A percentile compares a stretch with the other conserved stretches of the same genome.
Conservation (phyloP, 306 rosid species). For the Parietaria judaica region DNA sequence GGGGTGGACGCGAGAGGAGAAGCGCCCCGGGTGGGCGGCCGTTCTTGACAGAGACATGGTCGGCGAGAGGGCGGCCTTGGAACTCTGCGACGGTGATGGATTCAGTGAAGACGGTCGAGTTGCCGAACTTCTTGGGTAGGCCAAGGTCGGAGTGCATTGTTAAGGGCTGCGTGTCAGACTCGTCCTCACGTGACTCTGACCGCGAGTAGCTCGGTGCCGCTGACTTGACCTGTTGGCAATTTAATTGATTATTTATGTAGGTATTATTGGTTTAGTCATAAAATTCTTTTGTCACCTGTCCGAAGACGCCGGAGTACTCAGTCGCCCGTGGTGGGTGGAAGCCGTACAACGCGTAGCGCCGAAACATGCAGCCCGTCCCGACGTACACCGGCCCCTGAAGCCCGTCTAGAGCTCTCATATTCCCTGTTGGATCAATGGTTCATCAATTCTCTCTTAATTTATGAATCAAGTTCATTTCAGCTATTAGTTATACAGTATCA, state of each 20-base stretch:
- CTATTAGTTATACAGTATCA: too few species aligned
- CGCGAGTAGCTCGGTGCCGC: conserved; percentile 30
- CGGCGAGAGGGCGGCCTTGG: conserved; percentile 78
- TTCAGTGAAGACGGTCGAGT: conserved; percentile 50
- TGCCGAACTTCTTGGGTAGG: conserved; percentile 69
- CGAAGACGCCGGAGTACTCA: conserved; percentile 64
- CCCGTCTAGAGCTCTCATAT: conserved; percentile 86
- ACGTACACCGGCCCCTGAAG: conserved; percentile 88
- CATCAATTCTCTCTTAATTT: too few species aligned
- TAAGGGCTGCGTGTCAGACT: conserved; percentile 45
- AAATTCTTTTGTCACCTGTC: conserved; percentile 16
- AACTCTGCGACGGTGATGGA: conserved; percentile 61
- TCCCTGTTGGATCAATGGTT: conserved; percentile 29
- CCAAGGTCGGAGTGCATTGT: conserved; percentile 42
- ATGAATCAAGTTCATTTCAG: too few species aligned
- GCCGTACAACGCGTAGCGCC: conserved; percentile 76
- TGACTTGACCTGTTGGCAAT: conserved; percentile 19
- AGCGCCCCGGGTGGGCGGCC: conserved; percentile 79
- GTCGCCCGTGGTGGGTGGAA: conserved; percentile 77
- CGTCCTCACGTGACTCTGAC: conserved; percentile 28
- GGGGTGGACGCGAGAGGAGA: conserved; percentile 53
- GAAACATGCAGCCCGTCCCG: conserved; percentile 85
- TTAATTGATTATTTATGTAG: too few species aligned
- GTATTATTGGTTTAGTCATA: too few species aligned
- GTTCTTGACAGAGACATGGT: conserved; percentile 57